Evolutionary conservation across 2,329 filamentous ascomycete genomes (phyloP), one percentile per base, ranked within the genome.

Genomic region (Neonectria ditissima): DNA sequence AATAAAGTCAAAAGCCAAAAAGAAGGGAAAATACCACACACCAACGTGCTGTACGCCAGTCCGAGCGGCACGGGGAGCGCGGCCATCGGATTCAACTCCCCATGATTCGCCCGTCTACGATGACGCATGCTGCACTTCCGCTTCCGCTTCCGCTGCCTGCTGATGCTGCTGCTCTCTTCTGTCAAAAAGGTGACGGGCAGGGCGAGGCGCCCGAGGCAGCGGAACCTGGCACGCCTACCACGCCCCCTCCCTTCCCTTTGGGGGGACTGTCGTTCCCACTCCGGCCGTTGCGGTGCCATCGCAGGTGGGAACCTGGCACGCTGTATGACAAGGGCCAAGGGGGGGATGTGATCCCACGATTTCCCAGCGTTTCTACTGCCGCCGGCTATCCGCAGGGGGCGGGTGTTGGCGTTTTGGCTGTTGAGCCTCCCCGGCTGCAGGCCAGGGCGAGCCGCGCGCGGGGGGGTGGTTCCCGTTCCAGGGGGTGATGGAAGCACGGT

Each of bases 201-300:
- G 34, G 28, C 47, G 28, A 50, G 26, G n/a, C 47, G 47, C 32
- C 20, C 50, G 48, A 52, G 32, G 18, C 48, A 58, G 55, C 44
- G 43, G 45, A 28, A 34, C 34, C 37, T 59, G 48, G 30, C 39
- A 45, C 26, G 30, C 47, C 28, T n/a, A n/a, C n/a, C n/a, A n/a
- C n/a, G n/a, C n/a, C n/a, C n/a, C n/a, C n/a, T n/a, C 24, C 24
- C 24, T 4, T 6, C 57, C 50, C 39, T 55, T 37, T n/a, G n/a
- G n/a, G 7, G 41, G 28, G 37, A 22, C 54, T 32, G n/a, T 59
- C 47, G 26, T 55, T 50, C 22, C 55, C 57, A 34, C 47, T 47
- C 44, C 37, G 53, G 54, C 68, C 59, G 70, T 57, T 56, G 65
- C 70, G 60, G 70, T 71, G 47, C 16, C 70, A 72, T 71, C 22